Percentiles rank a stretch among this genome's conserved stretches.
phyloP scores from a whole-genome alignment of 139 green algal genomes.

The Micractinium conductrix region DNA sequence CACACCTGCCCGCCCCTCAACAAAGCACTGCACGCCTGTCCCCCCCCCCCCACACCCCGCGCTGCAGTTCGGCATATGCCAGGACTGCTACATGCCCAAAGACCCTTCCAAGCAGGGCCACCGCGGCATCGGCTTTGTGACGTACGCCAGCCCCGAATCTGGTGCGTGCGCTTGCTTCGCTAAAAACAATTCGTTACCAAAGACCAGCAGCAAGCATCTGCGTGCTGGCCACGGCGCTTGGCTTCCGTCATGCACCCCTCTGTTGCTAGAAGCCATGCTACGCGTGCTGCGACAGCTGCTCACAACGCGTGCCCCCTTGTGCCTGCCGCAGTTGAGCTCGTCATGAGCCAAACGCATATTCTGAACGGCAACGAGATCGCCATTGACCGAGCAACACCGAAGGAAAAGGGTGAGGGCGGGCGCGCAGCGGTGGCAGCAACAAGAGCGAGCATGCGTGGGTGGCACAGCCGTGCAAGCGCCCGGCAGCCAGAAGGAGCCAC shows the following conservation, averaged over 20 bases:
- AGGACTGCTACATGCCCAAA: constrained; percentile 92
- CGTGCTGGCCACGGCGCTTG: too few relatives aligned
- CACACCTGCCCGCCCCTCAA: neutral
- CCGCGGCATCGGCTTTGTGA: constrained; percentile 91
- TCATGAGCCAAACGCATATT: constrained; percentile 45
- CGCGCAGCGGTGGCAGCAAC: too few relatives aligned
- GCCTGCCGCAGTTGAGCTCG: constrained; percentile 18
- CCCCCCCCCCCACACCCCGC: neutral
- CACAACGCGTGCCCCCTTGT: too few relatives aligned
- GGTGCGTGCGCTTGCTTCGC: too few relatives aligned
- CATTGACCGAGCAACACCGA: constrained; percentile 88
- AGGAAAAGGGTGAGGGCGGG: too few relatives aligned
- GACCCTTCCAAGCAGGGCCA: constrained; percentile 81
- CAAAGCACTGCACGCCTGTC: neutral
- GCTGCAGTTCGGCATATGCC: constrained; percentile 72
- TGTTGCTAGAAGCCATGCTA: too few relatives aligned
- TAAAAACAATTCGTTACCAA: too few relatives aligned
- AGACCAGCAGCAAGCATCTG: neutral
- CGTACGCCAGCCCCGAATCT: constrained; percentile 74
- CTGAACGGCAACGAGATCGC: constrained; percentile 87
- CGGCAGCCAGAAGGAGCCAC: too few relatives aligned
- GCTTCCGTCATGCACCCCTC: too few relatives aligned
- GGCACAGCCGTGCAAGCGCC: too few relatives aligned
- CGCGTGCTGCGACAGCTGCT: too few relatives aligned
- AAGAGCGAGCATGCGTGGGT: too few relatives aligned